Evolutionary conservation across 2,329 filamentous ascomycete genomes (phyloP).

Genomic region (Cryphonectria parasitica): DNA sequence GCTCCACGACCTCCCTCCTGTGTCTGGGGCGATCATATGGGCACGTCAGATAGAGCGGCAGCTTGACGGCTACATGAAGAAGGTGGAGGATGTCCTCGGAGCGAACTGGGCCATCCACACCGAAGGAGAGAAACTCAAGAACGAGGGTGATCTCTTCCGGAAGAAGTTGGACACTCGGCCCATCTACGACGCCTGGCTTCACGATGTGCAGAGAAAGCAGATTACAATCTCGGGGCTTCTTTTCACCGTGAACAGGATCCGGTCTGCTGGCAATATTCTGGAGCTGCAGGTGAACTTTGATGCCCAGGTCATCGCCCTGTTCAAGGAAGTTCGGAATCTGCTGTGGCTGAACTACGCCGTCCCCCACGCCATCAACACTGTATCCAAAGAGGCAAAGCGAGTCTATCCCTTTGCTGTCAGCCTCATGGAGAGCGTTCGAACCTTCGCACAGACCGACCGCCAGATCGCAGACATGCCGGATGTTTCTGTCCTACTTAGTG

Average conservation of each 20-base stretch:
- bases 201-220: constrained; percentile 85
- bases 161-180: constrained; percentile 93
- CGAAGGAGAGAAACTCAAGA: constrained; percentile 91
- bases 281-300: constrained; percentile 97
- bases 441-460: constrained; percentile 83
- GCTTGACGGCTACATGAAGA: constrained; percentile 95
- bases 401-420: constrained; percentile 98
- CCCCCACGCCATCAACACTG: constrained; percentile 90
- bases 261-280: constrained; percentile 85
- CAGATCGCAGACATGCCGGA: constrained; percentile 85
- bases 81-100: constrained; percentile 97
- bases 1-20: constrained; percentile 90
- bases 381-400: constrained; percentile 97
- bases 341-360: constrained; percentile 94
- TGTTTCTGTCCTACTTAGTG: constrained; percentile 84
- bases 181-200: constrained; percentile 94
- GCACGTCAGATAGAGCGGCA: constrained; percentile 96
- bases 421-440: constrained; percentile 97
- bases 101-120: constrained; percentile 93
- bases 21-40: constrained; percentile 97
- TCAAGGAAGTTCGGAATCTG: constrained; percentile 97
- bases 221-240: constrained; percentile 90
- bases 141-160: constrained; percentile 90
- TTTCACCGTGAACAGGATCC: constrained; percentile 85
- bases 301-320: constrained; percentile 92